Conservation (phyloP, 2,329 filamentous ascomycete species). For the Dothiorella sarmentorum region DNA sequence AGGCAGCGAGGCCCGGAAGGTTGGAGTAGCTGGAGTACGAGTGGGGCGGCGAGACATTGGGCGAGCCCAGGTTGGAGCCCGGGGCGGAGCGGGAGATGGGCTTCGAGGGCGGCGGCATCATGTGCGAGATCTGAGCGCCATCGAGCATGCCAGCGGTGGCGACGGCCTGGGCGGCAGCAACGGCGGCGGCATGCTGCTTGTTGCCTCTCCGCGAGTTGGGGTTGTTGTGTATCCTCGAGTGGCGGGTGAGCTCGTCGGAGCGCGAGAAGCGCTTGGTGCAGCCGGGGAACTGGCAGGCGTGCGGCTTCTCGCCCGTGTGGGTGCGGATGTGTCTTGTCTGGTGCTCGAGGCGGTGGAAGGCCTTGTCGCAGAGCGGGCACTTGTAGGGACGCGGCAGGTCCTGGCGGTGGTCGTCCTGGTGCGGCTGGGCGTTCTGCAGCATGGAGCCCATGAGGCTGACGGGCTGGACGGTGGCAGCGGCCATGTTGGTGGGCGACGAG, state of each 20-base stretch:
- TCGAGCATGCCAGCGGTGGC: constrained; percentile 51
- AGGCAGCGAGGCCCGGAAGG: constrained; percentile 57
- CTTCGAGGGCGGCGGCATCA: constrained; percentile 72
- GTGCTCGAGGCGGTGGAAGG: constrained; percentile 96
- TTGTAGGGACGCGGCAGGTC: constrained; percentile 97
- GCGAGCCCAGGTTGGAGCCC: constrained; percentile 80
- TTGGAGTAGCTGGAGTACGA: constrained; percentile 67
- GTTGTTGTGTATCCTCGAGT: constrained; percentile 98
- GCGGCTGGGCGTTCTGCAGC: constrained; percentile 55
- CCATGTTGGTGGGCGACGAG: constrained; percentile 28
- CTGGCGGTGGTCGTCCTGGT: constrained; percentile 58
- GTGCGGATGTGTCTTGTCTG: constrained; percentile 91
- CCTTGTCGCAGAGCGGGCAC: constrained; percentile 96
- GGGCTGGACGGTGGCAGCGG: constrained; percentile 46
- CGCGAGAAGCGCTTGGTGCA: constrained; percentile 97
- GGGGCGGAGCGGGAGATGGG: constrained; percentile 86
- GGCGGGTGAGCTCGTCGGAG: constrained; percentile 92
- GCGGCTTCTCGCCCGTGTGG: constrained; percentile 96
- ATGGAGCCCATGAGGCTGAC: constrained; percentile 52
- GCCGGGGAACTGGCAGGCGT: constrained; percentile 90
- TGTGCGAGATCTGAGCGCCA: constrained; percentile 49
- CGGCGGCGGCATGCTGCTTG: constrained; percentile 68
- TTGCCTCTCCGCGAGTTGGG: constrained; percentile 92
- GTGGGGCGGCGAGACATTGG: constrained; percentile 92
- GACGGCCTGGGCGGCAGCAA: constrained; percentile 53